phyloP scores from a whole-genome alignment of 1,284 basidiomycete genomes.

The Irpex sp. region DNA sequence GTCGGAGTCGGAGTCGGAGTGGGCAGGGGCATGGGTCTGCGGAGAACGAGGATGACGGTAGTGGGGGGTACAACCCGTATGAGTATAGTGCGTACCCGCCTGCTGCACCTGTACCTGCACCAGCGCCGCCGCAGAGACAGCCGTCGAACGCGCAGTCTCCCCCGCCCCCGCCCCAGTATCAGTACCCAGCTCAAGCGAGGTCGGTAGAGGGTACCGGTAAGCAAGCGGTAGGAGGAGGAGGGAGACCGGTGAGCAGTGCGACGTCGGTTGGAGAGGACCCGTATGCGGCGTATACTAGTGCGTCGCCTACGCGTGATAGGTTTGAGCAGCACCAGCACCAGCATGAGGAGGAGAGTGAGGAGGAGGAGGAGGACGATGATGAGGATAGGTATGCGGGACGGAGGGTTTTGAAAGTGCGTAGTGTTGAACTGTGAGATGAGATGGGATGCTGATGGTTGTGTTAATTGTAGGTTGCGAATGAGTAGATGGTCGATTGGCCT shows the following conservation, averaged over 20 bases:
- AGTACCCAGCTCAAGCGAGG: background rate
- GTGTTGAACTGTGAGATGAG: background rate
- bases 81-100: slow-evolving; percentile 12
- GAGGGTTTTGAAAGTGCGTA: slow-evolving; percentile 43
- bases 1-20: slow-evolving; percentile 5
- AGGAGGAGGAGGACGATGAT: slow-evolving; percentile 33
- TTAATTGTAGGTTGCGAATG: background rate
- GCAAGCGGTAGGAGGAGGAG: slow-evolving; percentile 1
- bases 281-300: slow-evolving; percentile 13
- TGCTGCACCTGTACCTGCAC: background rate
- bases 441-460: background rate
- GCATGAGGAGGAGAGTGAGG: slow-evolving; percentile 16
- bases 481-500: background rate
- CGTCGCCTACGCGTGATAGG: slow-evolving; percentile 9
- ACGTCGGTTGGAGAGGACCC: slow-evolving; percentile 12
- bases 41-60: background rate
- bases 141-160: slow-evolving; percentile 9
- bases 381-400: slow-evolving; percentile 33
- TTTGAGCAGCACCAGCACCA: slow-evolving; percentile 21
- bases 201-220: too few species aligned
- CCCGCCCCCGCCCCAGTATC: slow-evolving; percentile 15
- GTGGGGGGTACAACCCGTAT: slow-evolving; percentile 13
- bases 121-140: background rate
- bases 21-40: background rate
- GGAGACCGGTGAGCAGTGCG: slow-evolving; percentile 10